phyloP scores from a whole-genome alignment of 169 alveolate species.

The Plasmodium gaboni region DNA sequence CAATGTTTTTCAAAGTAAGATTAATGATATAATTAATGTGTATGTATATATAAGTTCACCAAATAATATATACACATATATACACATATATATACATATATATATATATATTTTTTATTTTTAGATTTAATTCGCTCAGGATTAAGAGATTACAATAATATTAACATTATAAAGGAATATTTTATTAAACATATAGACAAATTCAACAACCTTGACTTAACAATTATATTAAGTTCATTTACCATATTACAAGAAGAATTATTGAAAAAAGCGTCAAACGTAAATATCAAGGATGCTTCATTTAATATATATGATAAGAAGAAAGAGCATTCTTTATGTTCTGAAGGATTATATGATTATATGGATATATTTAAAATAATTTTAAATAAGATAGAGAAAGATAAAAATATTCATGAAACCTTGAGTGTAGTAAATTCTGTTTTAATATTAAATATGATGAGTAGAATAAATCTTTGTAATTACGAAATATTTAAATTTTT shows the following conservation, averaged over 20 bases:
- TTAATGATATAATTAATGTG: no score
- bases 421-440: constrained; percentile 73
- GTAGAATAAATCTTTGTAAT: constrained; percentile 55
- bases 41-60: no score
- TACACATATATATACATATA: no score
- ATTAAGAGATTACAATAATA: constrained; percentile 37
- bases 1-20: constrained; percentile 74
- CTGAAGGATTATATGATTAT: constrained; percentile 4
- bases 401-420: constrained; percentile 65
- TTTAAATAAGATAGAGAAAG: constrained; percentile 65
- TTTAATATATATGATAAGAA: neutral
- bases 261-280: constrained; percentile 2
- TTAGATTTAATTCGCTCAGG: constrained; percentile 63
- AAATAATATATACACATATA: no score
- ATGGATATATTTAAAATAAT: constrained; percentile 39
- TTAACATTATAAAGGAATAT: constrained; percentile 47
- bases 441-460: constrained; percentile 64
- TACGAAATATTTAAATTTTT: constrained; percentile 74
- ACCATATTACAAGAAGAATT: constrained; percentile 64
- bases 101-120: neutral
- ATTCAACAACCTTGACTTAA: constrained; percentile 59
- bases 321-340: neutral
- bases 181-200: constrained; percentile 49
- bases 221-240: constrained; percentile 66
- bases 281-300: constrained; percentile 10